phyloP scores from a whole-genome alignment of 192 early-diverging fungal species.

The Coemansia sp. region DNA sequence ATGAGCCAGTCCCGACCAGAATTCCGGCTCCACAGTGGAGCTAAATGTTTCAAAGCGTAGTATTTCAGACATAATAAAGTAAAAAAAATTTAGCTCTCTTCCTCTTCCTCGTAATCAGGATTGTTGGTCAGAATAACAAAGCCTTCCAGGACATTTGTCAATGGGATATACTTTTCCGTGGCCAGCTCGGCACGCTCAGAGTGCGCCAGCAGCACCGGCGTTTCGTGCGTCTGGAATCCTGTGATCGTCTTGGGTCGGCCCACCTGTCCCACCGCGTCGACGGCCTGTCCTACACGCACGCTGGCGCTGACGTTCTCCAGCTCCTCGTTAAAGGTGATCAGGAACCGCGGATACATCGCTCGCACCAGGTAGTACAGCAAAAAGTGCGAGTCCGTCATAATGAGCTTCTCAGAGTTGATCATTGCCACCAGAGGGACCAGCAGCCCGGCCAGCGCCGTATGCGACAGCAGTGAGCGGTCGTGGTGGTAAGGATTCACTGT shows the following conservation, averaged over 20 bases:
- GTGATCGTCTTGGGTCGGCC: constrained; percentile 98
- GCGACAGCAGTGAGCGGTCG: constrained; percentile 88
- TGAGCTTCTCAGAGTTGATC: constrained; percentile 84
- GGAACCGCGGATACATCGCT: constrained; percentile 96
- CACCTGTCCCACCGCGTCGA: constrained; percentile 99
- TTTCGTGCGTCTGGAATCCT: constrained; percentile 97
- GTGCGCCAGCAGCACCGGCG: constrained; percentile 93
- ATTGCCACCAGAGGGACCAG: constrained; percentile 88
- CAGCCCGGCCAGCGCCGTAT: constrained; percentile 81
- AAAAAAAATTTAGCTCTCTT: constrained; percentile 17
- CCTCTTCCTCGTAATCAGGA: constrained; percentile 76
- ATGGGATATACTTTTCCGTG: constrained; percentile 91
- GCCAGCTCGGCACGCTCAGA: constrained; percentile 97
- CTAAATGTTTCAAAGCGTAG: constrained; percentile 83
- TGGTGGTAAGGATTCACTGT: constrained; percentile 94
- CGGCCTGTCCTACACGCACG: constrained; percentile 97
- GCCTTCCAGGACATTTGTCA: constrained; percentile 86
- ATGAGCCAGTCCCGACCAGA: constrained; percentile 82
- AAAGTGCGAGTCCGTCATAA: constrained; percentile 88
- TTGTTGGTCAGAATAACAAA: constrained; percentile 97
- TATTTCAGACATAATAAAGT: constrained; percentile 35
- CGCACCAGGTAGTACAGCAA: constrained; percentile 90
- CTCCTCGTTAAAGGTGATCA: constrained; percentile 93
- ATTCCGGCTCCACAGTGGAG: constrained; percentile 83
- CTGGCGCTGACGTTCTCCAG: constrained; percentile 78